phyloP scores from a whole-genome alignment of 169 alveolate species.

The Eimeria maxima region DNA sequence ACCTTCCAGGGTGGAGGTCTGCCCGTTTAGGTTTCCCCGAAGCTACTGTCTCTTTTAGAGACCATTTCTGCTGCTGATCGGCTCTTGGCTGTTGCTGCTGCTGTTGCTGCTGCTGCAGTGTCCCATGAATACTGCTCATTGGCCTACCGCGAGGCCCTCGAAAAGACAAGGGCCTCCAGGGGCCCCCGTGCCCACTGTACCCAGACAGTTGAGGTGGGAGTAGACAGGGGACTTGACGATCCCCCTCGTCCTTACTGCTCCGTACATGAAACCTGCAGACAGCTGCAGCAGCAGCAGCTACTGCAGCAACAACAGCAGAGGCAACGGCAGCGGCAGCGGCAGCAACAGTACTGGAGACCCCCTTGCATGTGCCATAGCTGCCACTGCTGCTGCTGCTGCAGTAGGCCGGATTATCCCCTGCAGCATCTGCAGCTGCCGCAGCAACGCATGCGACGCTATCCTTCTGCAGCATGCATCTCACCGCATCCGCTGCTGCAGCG shows the following conservation, averaged over 20 bases:
- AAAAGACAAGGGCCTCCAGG: neutral
- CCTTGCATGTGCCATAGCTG: neutral
- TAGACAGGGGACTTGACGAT: constrained; percentile 33
- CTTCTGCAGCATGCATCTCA: neutral
- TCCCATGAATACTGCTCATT: constrained; percentile 22
- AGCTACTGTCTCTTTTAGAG: neutral
- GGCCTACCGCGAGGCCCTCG: constrained; percentile 9
- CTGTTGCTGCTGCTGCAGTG: constrained; percentile 42
- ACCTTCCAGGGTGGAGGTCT: no score
- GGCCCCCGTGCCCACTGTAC: neutral
- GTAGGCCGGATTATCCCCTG: neutral
- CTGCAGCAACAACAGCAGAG: neutral
- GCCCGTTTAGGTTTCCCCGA: neutral
- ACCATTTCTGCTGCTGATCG: neutral
- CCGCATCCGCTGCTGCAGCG: constrained; percentile 1
- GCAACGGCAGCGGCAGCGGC: neutral
- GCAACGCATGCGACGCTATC: neutral
- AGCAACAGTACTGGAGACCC: neutral
- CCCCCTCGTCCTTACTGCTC: constrained; percentile 19
- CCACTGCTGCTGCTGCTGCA: constrained; percentile 8
- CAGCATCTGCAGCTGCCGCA: neutral
- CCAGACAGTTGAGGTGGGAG: neutral
- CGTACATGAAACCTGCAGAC: neutral
- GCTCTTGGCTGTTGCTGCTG: neutral
- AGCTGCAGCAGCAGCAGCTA: constrained; percentile 15